These are phyloP conservation scores for Acanthamoeba polyphaga DNA, from an alignment of 208 protist species.

Conservation along the genomic window DNA sequence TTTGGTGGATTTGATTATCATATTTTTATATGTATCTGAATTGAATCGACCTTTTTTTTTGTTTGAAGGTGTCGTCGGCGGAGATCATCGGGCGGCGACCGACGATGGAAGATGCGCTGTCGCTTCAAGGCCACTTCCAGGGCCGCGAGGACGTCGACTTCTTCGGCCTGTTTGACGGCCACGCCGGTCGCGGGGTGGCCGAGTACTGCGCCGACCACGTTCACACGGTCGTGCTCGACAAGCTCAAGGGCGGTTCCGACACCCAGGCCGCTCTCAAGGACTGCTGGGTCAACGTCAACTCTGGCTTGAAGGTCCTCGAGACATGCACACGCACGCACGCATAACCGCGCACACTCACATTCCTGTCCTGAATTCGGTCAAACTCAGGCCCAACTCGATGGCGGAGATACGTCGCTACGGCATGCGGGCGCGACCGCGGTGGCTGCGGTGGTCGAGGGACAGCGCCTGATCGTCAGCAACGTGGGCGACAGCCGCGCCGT, in stretches of 20 bases:
- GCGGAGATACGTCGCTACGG: not conserved
- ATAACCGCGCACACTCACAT: too few species aligned
- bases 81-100: constrained; percentile 71
- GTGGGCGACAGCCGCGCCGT: constrained; percentile 85
- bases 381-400: not conserved
- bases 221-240: constrained; percentile 23
- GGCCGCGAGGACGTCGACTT: constrained; percentile 70
- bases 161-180: constrained; percentile 73
- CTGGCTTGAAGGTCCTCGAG: constrained; percentile 35
- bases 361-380: too few species aligned
- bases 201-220: constrained; percentile 63
- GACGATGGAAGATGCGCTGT: constrained; percentile 72
- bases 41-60: not conserved
- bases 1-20: too few species aligned
- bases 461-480: constrained; percentile 79
- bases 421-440: constrained; percentile 82
- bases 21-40: not conserved
- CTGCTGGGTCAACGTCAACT: constrained; percentile 45
- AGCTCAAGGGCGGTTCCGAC: constrained; percentile 22
- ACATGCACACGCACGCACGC: not conserved
- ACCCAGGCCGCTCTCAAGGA: not conserved
- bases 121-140: constrained; percentile 37
- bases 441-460: constrained; percentile 43
- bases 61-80: constrained; percentile 21
- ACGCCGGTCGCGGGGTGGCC: constrained; percentile 74